Evolutionary conservation across 2,329 filamentous ascomycete genomes (phyloP).

Genomic region (Fusarium verticillioides): DNA sequence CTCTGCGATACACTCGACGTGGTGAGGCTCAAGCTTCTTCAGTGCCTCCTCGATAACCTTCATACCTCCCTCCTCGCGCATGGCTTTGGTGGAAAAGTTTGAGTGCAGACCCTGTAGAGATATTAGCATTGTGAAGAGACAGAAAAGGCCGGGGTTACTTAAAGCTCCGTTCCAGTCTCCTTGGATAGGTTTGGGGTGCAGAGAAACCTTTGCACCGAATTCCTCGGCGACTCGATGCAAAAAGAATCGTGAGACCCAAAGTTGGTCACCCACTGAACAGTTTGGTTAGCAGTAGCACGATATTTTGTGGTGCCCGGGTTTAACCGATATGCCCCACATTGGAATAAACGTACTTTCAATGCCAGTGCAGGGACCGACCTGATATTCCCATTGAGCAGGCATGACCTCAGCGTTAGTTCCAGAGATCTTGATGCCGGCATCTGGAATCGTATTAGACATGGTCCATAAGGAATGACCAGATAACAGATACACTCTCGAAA

Average conservation of each 20-base stretch:
- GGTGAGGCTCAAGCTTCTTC: conserved; percentile 83
- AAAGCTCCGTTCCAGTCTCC: conserved; percentile 86
- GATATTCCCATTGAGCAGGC: conserved; percentile 98
- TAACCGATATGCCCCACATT: no score
- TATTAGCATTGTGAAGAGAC: background rate
- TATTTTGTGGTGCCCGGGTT: no score
- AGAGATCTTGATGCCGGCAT: conserved; percentile 90
- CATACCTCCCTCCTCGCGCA: conserved; percentile 92
- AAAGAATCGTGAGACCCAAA: conserved; percentile 88
- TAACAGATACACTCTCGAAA: background rate
- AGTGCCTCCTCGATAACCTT: conserved; percentile 90
- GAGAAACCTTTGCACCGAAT: conserved; percentile 94
- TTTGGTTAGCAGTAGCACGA: background rate
- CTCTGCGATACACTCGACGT: conserved; percentile 87
- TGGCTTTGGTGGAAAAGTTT: conserved; percentile 92
- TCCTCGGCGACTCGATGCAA: conserved; percentile 93
- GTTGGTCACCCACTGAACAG: conserved; percentile 84
- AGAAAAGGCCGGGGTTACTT: background rate
- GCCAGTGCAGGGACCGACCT: conserved; percentile 89
- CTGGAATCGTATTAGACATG: conserved; percentile 20
- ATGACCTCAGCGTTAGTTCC: conserved; percentile 99
- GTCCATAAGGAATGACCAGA: no score
- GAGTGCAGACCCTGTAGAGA: conserved; percentile 77
- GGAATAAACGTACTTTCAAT: conserved; percentile 72
- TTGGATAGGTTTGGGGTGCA: conserved; percentile 94